These are phyloP conservation scores for Phytophthora uliginosa DNA, from an alignment of 352 stramenopile genomes.

Conservation along the genomic window DNA sequence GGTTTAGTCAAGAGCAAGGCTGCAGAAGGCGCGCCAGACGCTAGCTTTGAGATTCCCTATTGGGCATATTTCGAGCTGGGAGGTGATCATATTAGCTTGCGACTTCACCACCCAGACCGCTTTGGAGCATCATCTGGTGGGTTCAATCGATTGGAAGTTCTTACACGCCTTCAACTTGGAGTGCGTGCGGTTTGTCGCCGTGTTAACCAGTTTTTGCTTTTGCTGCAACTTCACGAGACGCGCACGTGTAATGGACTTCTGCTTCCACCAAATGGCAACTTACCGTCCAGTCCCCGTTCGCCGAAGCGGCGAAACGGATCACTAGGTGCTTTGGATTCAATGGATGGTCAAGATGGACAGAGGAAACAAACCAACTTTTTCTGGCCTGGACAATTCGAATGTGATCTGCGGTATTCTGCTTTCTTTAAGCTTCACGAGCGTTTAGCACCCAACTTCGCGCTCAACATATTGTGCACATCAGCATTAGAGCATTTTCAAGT, in stretches of 20 bases:
- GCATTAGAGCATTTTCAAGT: conserved; percentile 92
- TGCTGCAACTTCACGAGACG: conserved; percentile 89
- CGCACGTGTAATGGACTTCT: conserved; percentile 80
- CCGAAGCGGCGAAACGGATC: conserved; percentile 46
- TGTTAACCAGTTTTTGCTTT: conserved; percentile 88
- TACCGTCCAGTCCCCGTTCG: conserved; percentile 51
- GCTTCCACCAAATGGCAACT: conserved; percentile 53
- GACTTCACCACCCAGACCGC: conserved; percentile 67
- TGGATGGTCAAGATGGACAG: conserved; percentile 17
- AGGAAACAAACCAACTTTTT: conserved; percentile 64
- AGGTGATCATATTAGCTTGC: conserved; percentile 58
- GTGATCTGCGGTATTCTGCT: conserved; percentile 79
- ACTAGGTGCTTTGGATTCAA: conserved; percentile 33
- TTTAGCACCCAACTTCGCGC: conserved; percentile 77
- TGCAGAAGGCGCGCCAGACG: neutral
- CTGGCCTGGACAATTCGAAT: conserved; percentile 91
- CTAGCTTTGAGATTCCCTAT: conserved; percentile 68
- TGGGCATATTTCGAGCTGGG: conserved; percentile 85
- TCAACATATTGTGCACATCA: conserved; percentile 87
- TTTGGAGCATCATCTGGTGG: conserved; percentile 23
- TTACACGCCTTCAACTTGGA: conserved; percentile 81
- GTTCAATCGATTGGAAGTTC: conserved; percentile 67
- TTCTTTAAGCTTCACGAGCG: conserved; percentile 88
- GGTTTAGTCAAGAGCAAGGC: neutral
- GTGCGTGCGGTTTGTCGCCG: conserved; percentile 76